phyloP scores from a whole-genome alignment of 2,329 filamentous ascomycete species.

The Clonostachys solani region DNA sequence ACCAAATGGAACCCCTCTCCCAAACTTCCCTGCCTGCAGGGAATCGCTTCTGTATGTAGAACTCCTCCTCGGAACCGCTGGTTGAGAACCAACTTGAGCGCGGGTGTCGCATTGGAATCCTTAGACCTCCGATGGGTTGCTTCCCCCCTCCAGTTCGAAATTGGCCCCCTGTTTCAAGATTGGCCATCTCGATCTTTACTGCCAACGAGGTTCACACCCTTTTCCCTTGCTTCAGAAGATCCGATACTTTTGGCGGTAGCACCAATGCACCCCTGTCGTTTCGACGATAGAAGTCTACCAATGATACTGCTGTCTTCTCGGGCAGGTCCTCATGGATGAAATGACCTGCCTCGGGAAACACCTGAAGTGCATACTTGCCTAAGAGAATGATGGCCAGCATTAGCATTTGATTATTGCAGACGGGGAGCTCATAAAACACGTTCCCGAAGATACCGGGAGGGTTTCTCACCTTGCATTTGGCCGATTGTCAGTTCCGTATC shows the following conservation, averaged over 20 bases:
- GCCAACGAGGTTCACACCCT: slow-evolving; percentile 35
- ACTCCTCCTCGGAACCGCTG: too few relatives aligned
- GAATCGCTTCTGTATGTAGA: too few relatives aligned
- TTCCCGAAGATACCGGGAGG: background rate
- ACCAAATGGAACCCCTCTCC: too few relatives aligned
- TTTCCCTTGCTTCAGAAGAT: slow-evolving; percentile 61
- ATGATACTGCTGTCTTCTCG: slow-evolving; percentile 77
- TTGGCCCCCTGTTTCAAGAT: too few relatives aligned
- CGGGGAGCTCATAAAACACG: background rate
- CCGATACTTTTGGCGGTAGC: slow-evolving; percentile 86
- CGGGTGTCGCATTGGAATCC: too few relatives aligned
- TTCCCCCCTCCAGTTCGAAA: too few relatives aligned
- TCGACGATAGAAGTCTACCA: slow-evolving; percentile 87
- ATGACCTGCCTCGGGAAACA: slow-evolving; percentile 92
- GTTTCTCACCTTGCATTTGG: slow-evolving; percentile 85
- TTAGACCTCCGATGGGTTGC: too few relatives aligned
- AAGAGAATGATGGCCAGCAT: background rate
- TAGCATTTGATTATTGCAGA: background rate
- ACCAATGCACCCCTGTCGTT: slow-evolving; percentile 86
- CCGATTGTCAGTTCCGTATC: slow-evolving; percentile 93
- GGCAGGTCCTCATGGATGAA: slow-evolving; percentile 96
- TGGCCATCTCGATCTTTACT: too few relatives aligned
- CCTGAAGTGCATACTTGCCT: slow-evolving; percentile 93
- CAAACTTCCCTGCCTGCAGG: too few relatives aligned
- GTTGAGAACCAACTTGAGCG: too few relatives aligned